Conservation (phyloP, 176 grass and related monocot genomes). For the Oryza glaberrima region DNA sequence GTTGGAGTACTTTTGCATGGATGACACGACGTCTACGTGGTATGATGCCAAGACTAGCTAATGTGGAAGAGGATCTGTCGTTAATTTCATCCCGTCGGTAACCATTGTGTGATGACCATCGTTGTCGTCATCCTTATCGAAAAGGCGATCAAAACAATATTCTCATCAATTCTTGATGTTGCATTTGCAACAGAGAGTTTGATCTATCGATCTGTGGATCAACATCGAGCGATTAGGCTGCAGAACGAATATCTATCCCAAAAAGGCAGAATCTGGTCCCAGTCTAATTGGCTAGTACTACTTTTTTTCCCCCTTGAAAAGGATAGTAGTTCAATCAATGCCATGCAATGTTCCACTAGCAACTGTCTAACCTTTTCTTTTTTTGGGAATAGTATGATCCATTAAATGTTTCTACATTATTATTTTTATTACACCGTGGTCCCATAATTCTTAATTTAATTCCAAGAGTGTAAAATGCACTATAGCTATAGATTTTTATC, state of each 20-base stretch:
- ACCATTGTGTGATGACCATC: not conserved
- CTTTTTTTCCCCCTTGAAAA: too few relatives aligned
- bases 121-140: not conserved
- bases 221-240: not conserved
- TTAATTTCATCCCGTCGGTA: not conserved
- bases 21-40: constrained; percentile 37
- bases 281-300: not conserved
- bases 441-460: too few relatives aligned
- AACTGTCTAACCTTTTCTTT: not conserved
- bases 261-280: not conserved
- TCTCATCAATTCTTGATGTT: not conserved
- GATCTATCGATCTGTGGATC: constrained; percentile 3
- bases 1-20: constrained; percentile 20
- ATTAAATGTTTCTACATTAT: too few relatives aligned
- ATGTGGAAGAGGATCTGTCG: constrained; percentile 35
- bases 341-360: constrained; percentile 33
- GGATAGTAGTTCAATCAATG: constrained; percentile 2
- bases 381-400: too few relatives aligned
- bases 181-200: not conserved
- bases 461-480: too few relatives aligned
- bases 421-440: too few relatives aligned
- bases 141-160: not conserved
- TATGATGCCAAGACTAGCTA: constrained; percentile 39
- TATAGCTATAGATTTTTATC: too few relatives aligned
- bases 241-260: not conserved